Percentiles rank a stretch among this genome's conserved stretches.
Conservation (phyloP, 2,329 filamentous ascomycete species). For the Cercospora berteroae region DNA sequence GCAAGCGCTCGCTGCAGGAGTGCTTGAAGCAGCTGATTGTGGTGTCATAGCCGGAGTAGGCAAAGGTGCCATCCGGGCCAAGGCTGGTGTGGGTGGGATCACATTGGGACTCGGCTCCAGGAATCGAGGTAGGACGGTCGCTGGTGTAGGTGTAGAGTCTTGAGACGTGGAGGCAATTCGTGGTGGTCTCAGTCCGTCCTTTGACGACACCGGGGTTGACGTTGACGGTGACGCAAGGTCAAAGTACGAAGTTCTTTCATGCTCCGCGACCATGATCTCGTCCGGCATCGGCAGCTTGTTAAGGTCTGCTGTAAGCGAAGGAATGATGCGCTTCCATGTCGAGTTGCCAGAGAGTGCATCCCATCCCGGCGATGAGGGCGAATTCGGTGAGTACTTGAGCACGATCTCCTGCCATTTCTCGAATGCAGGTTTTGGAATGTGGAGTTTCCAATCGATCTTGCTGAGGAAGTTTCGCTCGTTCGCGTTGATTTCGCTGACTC, state of each 20-base stretch:
- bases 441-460: conserved; percentile 90
- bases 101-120: conserved; percentile 53
- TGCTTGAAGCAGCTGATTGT: conserved; percentile 52
- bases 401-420: conserved; percentile 93
- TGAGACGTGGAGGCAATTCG: conserved; percentile 37
- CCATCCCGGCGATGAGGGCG: conserved; percentile 33
- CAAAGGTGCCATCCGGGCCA: conserved; percentile 55
- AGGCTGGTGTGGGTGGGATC: conserved; percentile 53
- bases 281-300: conserved; percentile 41
- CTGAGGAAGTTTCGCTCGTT: conserved; percentile 91
- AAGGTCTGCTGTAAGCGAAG: conserved; percentile 57
- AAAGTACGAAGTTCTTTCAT: conserved; percentile 9
- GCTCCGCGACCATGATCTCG: conserved; percentile 7
- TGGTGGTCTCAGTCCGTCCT: conserved; percentile 18
- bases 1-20: conserved; percentile 61
- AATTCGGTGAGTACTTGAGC: conserved; percentile 71
- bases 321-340: conserved; percentile 52
- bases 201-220: conserved; percentile 24
- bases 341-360: conserved; percentile 17
- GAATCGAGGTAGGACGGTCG: conserved; percentile 45
- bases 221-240: conserved; percentile 27
- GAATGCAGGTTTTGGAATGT: conserved; percentile 85
- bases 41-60: conserved; percentile 64
- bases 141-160: conserved; percentile 46
- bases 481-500: conserved; percentile 89